phyloP scores from a whole-genome alignment of 140 eudicot species.

The Cichorium intybus region DNA sequence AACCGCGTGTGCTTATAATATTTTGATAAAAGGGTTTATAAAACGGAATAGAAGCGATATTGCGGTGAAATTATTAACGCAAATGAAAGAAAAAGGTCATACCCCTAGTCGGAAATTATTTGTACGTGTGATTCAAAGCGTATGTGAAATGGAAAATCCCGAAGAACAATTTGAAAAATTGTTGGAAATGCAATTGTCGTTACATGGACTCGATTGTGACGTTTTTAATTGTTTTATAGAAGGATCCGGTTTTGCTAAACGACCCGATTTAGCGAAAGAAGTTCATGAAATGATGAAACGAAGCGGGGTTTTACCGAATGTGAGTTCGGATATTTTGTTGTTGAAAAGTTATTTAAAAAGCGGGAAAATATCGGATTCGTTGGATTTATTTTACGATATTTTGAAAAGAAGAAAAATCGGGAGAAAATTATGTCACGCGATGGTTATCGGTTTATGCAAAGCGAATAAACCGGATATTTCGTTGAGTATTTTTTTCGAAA shows the following conservation, averaged over 20 bases:
- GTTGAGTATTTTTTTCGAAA: slow-evolving; percentile 30
- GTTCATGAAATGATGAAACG: slow-evolving; percentile 52
- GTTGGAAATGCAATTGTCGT: slow-evolving; percentile 61
- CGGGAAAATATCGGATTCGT: slow-evolving; percentile 43
- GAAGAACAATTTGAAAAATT: slow-evolving; percentile 46
- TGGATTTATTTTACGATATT: slow-evolving; percentile 38
- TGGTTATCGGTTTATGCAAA: slow-evolving; percentile 68
- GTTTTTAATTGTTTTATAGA: slow-evolving; percentile 54
- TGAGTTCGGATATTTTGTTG: slow-evolving; percentile 42
- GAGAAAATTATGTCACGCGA: slow-evolving; percentile 38
- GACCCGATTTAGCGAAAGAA: slow-evolving; percentile 60
- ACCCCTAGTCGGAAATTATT: slow-evolving; percentile 32
- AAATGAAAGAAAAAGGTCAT: slow-evolving; percentile 85
- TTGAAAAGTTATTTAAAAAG: slow-evolving; percentile 51
- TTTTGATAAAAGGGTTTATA: slow-evolving; percentile 54
- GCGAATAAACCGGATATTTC: slow-evolving; percentile 48
- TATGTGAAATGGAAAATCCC: slow-evolving; percentile 62
- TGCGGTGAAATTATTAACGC: slow-evolving; percentile 57
- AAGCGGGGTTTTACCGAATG: slow-evolving; percentile 39
- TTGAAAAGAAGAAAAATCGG: slow-evolving; percentile 31
- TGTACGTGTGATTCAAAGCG: slow-evolving; percentile 40
- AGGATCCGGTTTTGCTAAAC: slow-evolving; percentile 70
- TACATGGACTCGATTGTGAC: slow-evolving; percentile 8
- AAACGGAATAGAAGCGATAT: slow-evolving; percentile 56
- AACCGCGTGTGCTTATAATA: slow-evolving; percentile 38